A percentile compares a stretch with the other conserved stretches of the same genome.
Conservation (phyloP, 202 grass and related monocot species). For the Elaeis oleifera region DNA sequence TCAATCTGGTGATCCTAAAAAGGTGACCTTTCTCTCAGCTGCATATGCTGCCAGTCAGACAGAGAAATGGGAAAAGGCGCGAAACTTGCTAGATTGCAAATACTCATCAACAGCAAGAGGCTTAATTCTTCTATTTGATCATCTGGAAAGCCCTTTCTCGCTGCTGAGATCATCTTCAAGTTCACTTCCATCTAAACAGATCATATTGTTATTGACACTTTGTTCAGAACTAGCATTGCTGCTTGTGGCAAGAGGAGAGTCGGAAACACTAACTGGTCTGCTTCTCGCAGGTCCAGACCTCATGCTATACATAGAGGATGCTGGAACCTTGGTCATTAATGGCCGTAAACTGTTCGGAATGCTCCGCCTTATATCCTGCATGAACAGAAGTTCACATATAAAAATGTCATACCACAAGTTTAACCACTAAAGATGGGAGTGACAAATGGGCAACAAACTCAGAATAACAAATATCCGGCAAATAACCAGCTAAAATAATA, state of each 20-base stretch:
- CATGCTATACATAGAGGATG: conserved; percentile 74
- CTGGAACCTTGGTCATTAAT: conserved; percentile 77
- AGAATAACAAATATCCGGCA: neutral
- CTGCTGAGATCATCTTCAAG: conserved; percentile 65
- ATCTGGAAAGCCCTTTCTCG: conserved; percentile 12
- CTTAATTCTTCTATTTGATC: too few species aligned
- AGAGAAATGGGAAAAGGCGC: too few species aligned
- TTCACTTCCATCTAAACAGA: conserved; percentile 65
- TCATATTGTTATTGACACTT: conserved; percentile 77
- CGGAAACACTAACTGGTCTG: conserved; percentile 50
- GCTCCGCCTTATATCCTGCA: conserved; percentile 85
- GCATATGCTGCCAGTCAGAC: too few species aligned
- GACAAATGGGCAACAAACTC: neutral
- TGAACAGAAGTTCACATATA: neutral
- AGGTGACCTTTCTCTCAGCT: too few species aligned
- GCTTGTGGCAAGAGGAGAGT: conserved; percentile 81
- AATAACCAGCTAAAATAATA: neutral
- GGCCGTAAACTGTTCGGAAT: conserved; percentile 81
- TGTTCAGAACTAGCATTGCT: conserved; percentile 93
- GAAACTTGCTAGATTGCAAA: too few species aligned
- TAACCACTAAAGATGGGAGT: neutral
- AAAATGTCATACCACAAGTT: neutral
- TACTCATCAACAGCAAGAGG: too few species aligned
- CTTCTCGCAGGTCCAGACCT: conserved; percentile 64
- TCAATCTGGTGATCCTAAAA: too few species aligned